phyloP scores from a whole-genome alignment of 179 eudicot species.

The Silene coronaria region DNA sequence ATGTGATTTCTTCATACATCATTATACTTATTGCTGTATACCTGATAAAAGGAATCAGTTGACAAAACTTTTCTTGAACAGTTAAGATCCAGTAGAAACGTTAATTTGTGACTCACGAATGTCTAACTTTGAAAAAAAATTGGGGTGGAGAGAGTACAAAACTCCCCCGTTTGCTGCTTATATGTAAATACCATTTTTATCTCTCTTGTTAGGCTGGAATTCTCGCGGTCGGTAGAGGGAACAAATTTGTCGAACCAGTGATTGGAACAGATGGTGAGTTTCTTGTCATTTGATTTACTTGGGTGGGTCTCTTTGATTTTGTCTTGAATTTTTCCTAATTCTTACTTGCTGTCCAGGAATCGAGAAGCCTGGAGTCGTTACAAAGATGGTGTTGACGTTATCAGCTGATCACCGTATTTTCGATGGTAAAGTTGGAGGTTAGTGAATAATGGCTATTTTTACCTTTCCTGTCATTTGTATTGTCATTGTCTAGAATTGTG shows the following conservation, averaged over 20 bases:
- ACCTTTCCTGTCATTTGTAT: background rate
- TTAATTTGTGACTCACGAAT: background rate
- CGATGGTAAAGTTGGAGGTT: slow-evolving; percentile 94
- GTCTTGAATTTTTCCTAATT: slow-evolving; percentile 9
- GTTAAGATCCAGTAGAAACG: too few relatives aligned
- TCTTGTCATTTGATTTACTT: slow-evolving; percentile 5
- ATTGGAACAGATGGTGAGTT: slow-evolving; percentile 63
- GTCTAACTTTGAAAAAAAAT: background rate
- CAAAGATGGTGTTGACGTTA: slow-evolving; percentile 80
- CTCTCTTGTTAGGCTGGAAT: slow-evolving; percentile 67
- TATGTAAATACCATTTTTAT: slow-evolving; percentile 9
- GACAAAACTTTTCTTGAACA: too few relatives aligned
- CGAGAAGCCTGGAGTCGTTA: slow-evolving; percentile 63
- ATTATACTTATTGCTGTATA: background rate
- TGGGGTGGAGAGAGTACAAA: background rate
- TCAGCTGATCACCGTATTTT: slow-evolving; percentile 98
- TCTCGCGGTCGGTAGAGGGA: slow-evolving; percentile 96
- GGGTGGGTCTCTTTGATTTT: background rate
- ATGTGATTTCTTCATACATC: background rate
- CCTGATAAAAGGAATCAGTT: background rate
- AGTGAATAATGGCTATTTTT: slow-evolving; percentile 13
- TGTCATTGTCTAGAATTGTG: background rate
- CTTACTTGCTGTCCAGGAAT: slow-evolving; percentile 40
- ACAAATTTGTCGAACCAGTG: slow-evolving; percentile 69
- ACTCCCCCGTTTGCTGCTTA: background rate